Evolutionary conservation across 306 rosid species (phyloP).

Genomic region (Lablab purpureus): DNA sequence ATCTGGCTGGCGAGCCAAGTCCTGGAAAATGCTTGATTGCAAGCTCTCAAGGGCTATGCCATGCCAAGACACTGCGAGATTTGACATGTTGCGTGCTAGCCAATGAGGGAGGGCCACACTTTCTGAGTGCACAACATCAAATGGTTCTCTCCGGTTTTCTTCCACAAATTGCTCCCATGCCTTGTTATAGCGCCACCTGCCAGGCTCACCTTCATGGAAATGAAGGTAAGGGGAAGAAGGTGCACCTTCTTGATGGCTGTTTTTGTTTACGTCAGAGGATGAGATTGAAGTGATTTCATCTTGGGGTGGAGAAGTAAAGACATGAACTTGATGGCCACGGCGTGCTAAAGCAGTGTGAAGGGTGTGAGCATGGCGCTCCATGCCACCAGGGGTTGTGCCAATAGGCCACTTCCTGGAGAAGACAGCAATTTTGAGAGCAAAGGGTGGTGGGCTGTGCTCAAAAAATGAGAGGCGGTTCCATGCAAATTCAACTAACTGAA

Average conservation of each 20-base stretch:
- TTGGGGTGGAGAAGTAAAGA: conserved; percentile 75
- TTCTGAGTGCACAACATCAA: conserved; percentile 83
- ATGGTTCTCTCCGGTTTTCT: conserved; percentile 56
- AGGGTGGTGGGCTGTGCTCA: conserved; percentile 45
- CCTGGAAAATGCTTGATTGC: conserved; percentile 79
- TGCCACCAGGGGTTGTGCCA: conserved; percentile 81
- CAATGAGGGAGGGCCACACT: conserved; percentile 84
- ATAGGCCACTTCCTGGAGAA: conserved; percentile 92
- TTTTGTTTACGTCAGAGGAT: conserved; percentile 4
- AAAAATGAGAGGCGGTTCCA: conserved; percentile 76
- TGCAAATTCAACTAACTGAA: conserved; percentile 62
- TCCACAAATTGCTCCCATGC: conserved; percentile 80
- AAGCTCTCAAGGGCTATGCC: conserved; percentile 85
- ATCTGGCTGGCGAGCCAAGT: conserved; percentile 55
- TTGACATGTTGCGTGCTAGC: conserved; percentile 62
- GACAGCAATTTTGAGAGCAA: conserved; percentile 73
- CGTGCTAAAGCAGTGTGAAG: conserved; percentile 78
- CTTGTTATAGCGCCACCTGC: conserved; percentile 80
- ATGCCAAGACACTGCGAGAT: conserved; percentile 88
- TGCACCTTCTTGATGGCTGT: conserved; percentile 6
- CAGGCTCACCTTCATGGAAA: conserved; percentile 82
- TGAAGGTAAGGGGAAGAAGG: conserved; percentile 66
- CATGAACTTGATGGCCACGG: conserved; percentile 80
- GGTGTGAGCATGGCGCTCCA: conserved; percentile 94
- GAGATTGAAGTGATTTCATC: conserved; percentile 29